A percentile compares a stretch with the other conserved stretches of the same genome.
These are phyloP conservation scores for Lecanicillium sp. DNA, from an alignment of 2,329 filamentous ascomycete species.

Conservation along the genomic window DNA sequence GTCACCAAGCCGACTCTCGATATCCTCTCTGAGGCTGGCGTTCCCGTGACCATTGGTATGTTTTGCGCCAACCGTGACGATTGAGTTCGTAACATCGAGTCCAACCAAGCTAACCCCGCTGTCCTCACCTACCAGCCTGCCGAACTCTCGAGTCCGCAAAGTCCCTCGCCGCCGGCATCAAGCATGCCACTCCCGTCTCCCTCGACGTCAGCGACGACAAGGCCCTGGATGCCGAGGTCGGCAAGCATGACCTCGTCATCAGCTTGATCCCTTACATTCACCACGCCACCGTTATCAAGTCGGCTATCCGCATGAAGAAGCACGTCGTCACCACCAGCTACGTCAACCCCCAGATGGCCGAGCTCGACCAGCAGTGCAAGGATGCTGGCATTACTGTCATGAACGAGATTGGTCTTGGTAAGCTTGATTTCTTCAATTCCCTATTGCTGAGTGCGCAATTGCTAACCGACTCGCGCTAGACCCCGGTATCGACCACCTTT, in stretches of 20 bases:
- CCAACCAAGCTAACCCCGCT: no score
- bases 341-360: constrained; percentile 85
- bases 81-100: no score
- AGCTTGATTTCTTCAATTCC: constrained; percentile 1
- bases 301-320: constrained; percentile 88
- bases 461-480: constrained; percentile 13
- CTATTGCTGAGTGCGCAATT: constrained; percentile 7
- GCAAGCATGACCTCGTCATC: constrained; percentile 72
- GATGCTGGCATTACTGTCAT: constrained; percentile 92
- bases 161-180: constrained; percentile 64
- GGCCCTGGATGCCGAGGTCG: constrained; percentile 74
- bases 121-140: constrained; percentile 51
- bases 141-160: constrained; percentile 71
- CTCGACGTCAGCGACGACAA: constrained; percentile 73
- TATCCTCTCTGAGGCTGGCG: constrained; percentile 8
- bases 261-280: constrained; percentile 85
- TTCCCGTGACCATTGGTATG: constrained; percentile 4
- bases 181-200: constrained; percentile 67
- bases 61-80: no score
- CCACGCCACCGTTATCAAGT: constrained; percentile 86
- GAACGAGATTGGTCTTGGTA: constrained; percentile 79
- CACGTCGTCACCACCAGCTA: constrained; percentile 94
- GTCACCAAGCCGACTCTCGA: constrained; percentile 8
- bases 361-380: constrained; percentile 76
- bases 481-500: constrained; percentile 55